A percentile compares a stretch with the other conserved stretches of the same genome.
Evolutionary conservation across 2,329 filamentous ascomycete genomes (phyloP).

Genomic region (Neopestalotiopsis sp.): DNA sequence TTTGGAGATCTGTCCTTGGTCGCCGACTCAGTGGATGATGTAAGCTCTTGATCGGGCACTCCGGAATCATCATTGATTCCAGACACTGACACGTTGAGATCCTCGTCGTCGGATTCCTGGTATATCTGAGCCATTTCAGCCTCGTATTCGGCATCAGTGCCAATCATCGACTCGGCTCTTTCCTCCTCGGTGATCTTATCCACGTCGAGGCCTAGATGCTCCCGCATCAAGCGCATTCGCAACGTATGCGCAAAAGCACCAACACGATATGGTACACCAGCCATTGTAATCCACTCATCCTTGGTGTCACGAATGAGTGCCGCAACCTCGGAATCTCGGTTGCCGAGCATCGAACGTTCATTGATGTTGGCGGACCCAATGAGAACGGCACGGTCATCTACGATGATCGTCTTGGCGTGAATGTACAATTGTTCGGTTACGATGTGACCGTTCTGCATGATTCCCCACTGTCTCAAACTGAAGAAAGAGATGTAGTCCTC

Average conservation of each 20-base stretch:
- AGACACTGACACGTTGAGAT: slow-evolving; percentile 20
- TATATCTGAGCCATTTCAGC: slow-evolving; percentile 69
- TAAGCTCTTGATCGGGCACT: slow-evolving; percentile 20
- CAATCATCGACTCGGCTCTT: slow-evolving; percentile 54
- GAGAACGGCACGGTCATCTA: slow-evolving; percentile 89
- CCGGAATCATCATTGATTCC: not conserved
- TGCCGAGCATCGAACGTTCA: slow-evolving; percentile 92
- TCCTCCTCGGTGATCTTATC: slow-evolving; percentile 88
- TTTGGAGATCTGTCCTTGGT: slow-evolving; percentile 40
- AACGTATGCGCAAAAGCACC: slow-evolving; percentile 92
- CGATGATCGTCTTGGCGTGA: slow-evolving; percentile 95
- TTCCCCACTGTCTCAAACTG: slow-evolving; percentile 89
- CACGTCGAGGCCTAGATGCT: slow-evolving; percentile 94
- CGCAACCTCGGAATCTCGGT: slow-evolving; percentile 89
- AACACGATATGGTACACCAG: slow-evolving; percentile 84
- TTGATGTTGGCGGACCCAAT: slow-evolving; percentile 99
- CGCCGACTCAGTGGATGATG: slow-evolving; percentile 26
- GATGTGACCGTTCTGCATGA: slow-evolving; percentile 82
- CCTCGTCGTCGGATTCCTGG: slow-evolving; percentile 46
- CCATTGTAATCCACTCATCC: slow-evolving; percentile 92
- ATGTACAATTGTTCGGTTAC: slow-evolving; percentile 98
- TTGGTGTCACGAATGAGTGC: slow-evolving; percentile 91
- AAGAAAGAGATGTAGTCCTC: slow-evolving; percentile 97
- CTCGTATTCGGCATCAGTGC: slow-evolving; percentile 20
- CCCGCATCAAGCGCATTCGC: slow-evolving; percentile 91